Conservation (phyloP, 495 filamentous ascomycete genomes). For the Neurospora sp. region DNA sequence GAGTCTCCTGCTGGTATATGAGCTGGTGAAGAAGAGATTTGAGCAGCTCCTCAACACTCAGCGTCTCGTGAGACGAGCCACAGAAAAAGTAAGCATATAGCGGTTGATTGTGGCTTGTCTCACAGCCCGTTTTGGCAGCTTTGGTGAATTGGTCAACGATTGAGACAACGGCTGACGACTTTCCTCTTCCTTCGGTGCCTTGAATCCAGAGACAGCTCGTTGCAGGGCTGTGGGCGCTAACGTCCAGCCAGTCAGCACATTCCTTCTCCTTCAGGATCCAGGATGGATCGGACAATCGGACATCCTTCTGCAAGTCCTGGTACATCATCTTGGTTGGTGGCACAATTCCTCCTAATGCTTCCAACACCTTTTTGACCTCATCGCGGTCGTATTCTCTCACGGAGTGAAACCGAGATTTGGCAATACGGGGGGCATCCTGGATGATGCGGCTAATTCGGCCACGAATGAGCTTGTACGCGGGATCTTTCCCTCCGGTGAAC, state of each 20-base stretch:
- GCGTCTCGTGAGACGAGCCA: conserved; percentile 18
- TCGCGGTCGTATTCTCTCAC: neutral
- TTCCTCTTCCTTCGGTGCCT: conserved; percentile 25
- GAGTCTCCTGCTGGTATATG: conserved; percentile 19
- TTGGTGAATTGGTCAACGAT: conserved; percentile 21
- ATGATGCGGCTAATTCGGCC: neutral
- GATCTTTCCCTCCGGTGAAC: neutral
- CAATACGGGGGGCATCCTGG: neutral
- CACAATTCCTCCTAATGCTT: neutral
- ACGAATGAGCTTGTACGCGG: neutral
- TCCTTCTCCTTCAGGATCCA: neutral
- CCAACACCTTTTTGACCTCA: neutral
- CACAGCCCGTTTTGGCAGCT: neutral
- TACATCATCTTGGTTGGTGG: neutral
- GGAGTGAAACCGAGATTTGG: neutral
- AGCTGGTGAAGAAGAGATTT: conserved; percentile 28
- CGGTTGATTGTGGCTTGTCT: conserved; percentile 6
- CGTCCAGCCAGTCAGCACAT: neutral
- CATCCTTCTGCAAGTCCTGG: neutral
- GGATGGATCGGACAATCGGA: neutral
- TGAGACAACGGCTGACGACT: conserved; percentile 23
- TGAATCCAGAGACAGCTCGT: conserved; percentile 25
- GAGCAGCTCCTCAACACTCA: conserved; percentile 25
- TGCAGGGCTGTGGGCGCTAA: neutral
- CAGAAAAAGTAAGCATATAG: conserved; percentile 26